A percentile compares a stretch with the other conserved stretches of the same genome.
Evolutionary conservation across 225 moss, liverwort and hornwort species (phyloP).

Genomic region (Pseudisothecium myosuroides): DNA sequence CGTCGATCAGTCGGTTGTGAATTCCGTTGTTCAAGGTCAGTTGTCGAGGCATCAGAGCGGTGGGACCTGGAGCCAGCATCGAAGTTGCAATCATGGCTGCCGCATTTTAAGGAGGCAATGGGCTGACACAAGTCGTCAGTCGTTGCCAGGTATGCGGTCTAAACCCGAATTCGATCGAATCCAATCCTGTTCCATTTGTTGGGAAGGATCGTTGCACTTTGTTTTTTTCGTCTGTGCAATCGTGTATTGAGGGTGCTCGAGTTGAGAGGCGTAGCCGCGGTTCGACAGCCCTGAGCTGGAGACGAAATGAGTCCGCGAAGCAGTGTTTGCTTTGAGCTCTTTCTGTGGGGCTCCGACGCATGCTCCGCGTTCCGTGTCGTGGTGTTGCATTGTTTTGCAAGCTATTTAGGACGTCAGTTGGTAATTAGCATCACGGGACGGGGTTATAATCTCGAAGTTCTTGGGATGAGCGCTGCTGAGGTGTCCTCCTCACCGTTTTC

Average conservation of each 20-base stretch:
- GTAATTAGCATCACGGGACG: background rate
- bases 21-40: background rate
- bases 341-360: background rate
- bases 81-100: conserved; percentile 3
- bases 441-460: background rate
- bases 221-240: background rate
- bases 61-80: background rate
- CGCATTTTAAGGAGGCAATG: conserved; percentile 38
- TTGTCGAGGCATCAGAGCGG: background rate
- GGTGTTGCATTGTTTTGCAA: background rate
- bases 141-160: conserved; percentile 35
- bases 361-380: background rate
- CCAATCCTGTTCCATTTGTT: too few species aligned
- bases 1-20: background rate
- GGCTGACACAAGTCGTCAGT: conserved; percentile 37
- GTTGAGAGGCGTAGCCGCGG: background rate
- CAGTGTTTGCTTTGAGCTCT: background rate
- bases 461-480: background rate
- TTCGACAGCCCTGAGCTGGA: background rate
- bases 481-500: background rate
- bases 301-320: background rate
- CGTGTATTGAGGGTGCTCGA: background rate
- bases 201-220: background rate
- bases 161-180: background rate
- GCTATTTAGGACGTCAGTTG: background rate